Evolutionary conservation across 2,329 filamentous ascomycete species (phyloP), one percentile per base, ranked within the genome.

Genomic region (Calonectria pseudoreteaudii): DNA sequence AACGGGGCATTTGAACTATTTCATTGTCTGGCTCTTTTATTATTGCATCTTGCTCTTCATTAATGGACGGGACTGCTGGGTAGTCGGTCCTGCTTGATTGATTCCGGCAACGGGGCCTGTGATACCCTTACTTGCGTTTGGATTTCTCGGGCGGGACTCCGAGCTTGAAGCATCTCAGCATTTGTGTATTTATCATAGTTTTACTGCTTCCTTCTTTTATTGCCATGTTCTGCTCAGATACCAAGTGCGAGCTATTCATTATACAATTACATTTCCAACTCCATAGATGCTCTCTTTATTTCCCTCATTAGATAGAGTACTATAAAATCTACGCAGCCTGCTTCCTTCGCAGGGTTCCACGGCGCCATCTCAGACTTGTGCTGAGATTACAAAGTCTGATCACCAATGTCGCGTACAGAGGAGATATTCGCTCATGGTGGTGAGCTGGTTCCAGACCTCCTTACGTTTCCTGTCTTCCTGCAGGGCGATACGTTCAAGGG

Each of bases 391-490:
- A n/a, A 31, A 34, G 14, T 53, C 30, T 11, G 50, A 68, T 80
- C 69, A 95, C 93, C 94, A 95, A 83, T 95, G 93, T 67, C 92
- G 88, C 65, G 92, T 91, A 77, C 90, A 90, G 4, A 95, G 82
- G 26, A 95, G 81, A 83, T 93, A 90, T 81, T 94, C 93, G 76
- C 91, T 90, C 88, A 93, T 92, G n/a, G 86, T 85, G 50, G 89
- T 89, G 70, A 94, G 83, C 69, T 93, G 86, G 60, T 90, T 90
- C 87, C 94, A 95, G 18, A 95, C 89, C 78, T 94, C 93, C 85
- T 96, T 97, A 71, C 95, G 89, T 87, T 97, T 98, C 86, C 97
- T 90, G 8, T 94, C 94, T 85, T 98, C 95, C 71, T 93, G 90
- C n/a, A 97, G 87, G 1, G 94, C 91, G 77, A 99, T 94, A 79